A percentile compares a stretch with the other conserved stretches of the same genome.
Conservation (phyloP, 495 filamentous ascomycete species). For the Astrocystis sublimbata region DNA sequence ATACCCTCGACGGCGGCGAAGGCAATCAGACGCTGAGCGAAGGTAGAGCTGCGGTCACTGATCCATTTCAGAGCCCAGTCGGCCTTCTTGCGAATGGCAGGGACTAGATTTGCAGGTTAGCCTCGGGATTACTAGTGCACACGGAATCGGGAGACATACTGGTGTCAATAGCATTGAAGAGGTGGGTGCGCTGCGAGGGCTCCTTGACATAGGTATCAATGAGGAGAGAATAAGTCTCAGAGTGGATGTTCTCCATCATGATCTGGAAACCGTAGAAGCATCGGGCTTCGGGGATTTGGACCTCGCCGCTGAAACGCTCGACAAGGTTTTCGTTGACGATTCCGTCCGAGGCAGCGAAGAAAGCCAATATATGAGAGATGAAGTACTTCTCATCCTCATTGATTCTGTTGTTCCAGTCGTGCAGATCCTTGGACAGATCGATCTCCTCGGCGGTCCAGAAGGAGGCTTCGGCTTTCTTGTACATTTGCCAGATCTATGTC, state of each 20-base stretch:
- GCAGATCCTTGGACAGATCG: constrained; percentile 95
- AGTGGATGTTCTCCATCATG: constrained; percentile 99
- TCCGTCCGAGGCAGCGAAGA: constrained; percentile 99
- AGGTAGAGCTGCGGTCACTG: constrained; percentile 85
- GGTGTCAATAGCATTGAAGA: constrained; percentile 98
- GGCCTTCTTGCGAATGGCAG: constrained; percentile 95
- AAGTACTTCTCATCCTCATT: constrained; percentile 98
- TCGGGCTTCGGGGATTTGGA: constrained; percentile 95
- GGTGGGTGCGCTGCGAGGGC: constrained; percentile 88
- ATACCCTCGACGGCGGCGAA: constrained; percentile 99
- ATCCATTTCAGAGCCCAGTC: constrained; percentile 98
- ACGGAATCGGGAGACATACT: constrained; percentile 53
- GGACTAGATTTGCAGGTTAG: constrained; percentile 56
- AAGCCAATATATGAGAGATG: constrained; percentile 96
- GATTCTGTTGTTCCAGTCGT: constrained; percentile 97
- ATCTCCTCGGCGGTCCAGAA: constrained; percentile 99
- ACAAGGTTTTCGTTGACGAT: constrained; percentile 99
- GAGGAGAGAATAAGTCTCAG: constrained; percentile 97
- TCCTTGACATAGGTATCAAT: constrained; percentile 99
- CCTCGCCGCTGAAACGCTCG: constrained; percentile 95
- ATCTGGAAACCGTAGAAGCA: constrained; percentile 99
- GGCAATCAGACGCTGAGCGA: constrained; percentile 91
- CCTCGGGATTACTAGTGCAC: constrained; percentile 22
- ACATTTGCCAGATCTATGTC: constrained; percentile 97
- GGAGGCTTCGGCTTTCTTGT: constrained; percentile 99